Evolutionary conservation across 768 basidiomycete species (phyloP), one percentile per base, ranked within the genome.

Genomic region (Podaxis sp.): DNA sequence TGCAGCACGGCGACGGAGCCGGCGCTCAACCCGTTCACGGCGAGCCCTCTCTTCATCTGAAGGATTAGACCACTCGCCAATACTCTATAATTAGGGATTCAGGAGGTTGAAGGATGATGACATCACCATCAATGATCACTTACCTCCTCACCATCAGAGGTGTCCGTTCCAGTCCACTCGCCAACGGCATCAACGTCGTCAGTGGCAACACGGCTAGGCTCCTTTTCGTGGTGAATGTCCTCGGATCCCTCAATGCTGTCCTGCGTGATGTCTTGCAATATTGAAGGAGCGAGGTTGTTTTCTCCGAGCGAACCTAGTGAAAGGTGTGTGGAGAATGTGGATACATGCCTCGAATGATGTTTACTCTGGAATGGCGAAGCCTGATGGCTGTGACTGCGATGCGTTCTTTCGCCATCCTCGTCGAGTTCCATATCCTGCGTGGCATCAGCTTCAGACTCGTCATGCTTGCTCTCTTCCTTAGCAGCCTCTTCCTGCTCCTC

Each of bases 11-110:
- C 85, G 84, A 39, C 84, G 84, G 61, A 84, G 72, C 42, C 89
- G 86, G 51, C 88, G 85, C 48, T 88, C 84, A 51, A 84, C 74
- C 33, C 90, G 85, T 33, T 81, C 75, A 65, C 87, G 87, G 22
- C 92, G 84, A 3, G 89, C 92, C 30, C 88, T 84, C 70, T 95
- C 93, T 73, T 95, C 93, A 69, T 95, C 93, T 26, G 93, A 95
- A 17, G 93, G 93, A 69, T 95, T 95, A 24, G 93, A 95, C 84
- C 85, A 95, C 76, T 95, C 92, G 28, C 91, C 92, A 54, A 92
- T 88, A 67, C 90, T 93, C 87, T 92, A 78, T 67, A 30, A 58
- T 61, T 15, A 33, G 61, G 65, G 38, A 46, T 17, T 46, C 30
- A 64, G 55, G 52, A 13, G 44, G 42, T 58, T 44, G 52, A 53